Evolutionary conservation across 2,329 filamentous ascomycete genomes (phyloP).

Genomic region (Aspergillus amoenus): DNA sequence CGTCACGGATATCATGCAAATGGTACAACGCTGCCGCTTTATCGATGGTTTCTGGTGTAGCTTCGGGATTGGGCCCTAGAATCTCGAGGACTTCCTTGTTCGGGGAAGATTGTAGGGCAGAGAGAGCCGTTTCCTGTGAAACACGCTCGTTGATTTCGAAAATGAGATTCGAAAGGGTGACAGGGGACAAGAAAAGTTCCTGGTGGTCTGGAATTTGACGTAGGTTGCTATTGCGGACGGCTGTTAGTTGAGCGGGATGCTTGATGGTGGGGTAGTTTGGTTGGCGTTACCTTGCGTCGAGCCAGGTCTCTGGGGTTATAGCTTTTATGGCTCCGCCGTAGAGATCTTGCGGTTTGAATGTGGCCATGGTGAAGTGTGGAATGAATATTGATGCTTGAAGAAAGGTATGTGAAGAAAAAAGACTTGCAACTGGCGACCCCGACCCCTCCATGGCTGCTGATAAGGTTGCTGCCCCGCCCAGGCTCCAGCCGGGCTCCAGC

Average conservation of each 20-base stretch:
- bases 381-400: neutral
- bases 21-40: constrained; percentile 34
- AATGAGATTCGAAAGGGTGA: constrained; percentile 83
- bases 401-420: neutral
- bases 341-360: constrained; percentile 24
- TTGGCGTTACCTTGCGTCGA: constrained; percentile 36
- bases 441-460: neutral
- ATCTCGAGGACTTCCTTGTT: constrained; percentile 54
- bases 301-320: constrained; percentile 34
- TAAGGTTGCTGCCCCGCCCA: neutral
- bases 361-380: neutral
- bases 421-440: neutral
- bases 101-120: constrained; percentile 27
- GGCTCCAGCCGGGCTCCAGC: neutral
- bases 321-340: constrained; percentile 39
- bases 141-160: constrained; percentile 88
- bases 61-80: constrained; percentile 36
- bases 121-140: constrained; percentile 31
- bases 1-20: constrained; percentile 64
- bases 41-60: neutral
- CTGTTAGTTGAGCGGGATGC: constrained; percentile 8
- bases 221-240: constrained; percentile 25
- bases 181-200: constrained; percentile 83
- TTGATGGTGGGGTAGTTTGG: neutral
- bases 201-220: constrained; percentile 61